A percentile compares a stretch with the other conserved stretches of the same genome.
phyloP scores from a whole-genome alignment of 352 stramenopile species.

The Phytopythium litorale region DNA sequence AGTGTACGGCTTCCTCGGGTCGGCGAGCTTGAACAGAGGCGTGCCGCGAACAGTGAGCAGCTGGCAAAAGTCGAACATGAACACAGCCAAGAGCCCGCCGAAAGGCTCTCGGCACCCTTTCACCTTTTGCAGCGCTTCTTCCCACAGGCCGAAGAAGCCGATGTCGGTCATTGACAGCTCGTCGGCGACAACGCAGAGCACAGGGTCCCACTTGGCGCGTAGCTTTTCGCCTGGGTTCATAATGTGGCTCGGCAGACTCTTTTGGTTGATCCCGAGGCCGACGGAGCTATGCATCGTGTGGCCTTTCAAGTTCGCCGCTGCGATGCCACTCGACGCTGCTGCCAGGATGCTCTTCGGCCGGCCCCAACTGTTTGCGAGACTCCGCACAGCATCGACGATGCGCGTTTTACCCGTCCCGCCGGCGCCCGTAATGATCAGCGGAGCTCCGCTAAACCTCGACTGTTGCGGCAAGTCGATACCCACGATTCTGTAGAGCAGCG shows the following conservation, averaged over 20 bases:
- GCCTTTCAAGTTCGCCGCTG: slow-evolving; percentile 11
- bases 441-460: not conserved
- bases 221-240: too few relatives aligned
- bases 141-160: slow-evolving; percentile 18
- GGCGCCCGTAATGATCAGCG: slow-evolving; percentile 15
- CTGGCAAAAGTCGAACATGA: slow-evolving; percentile 20
- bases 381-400: slow-evolving; percentile 13
- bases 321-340: slow-evolving; percentile 13
- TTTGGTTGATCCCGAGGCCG: slow-evolving; percentile 7
- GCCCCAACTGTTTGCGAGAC: slow-evolving; percentile 2
- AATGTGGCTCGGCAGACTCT: too few relatives aligned
- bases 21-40: slow-evolving; percentile 8
- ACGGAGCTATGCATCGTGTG: slow-evolving; percentile 20
- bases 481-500: too few relatives aligned
- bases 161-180: slow-evolving; percentile 22
- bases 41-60: not conserved
- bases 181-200: slow-evolving; percentile 8
- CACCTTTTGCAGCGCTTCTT: slow-evolving; percentile 13
- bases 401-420: slow-evolving; percentile 19
- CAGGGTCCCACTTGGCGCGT: too few relatives aligned
- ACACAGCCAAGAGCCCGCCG: slow-evolving; percentile 3
- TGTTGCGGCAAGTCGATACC: too few relatives aligned
- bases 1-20: not conserved
- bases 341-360: slow-evolving; percentile 5
- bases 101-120: slow-evolving; percentile 14